Evolutionary conservation across 352 stramenopile species (phyloP), one percentile per base, ranked within the genome.

Genomic region (Lagenidium sp.): DNA sequence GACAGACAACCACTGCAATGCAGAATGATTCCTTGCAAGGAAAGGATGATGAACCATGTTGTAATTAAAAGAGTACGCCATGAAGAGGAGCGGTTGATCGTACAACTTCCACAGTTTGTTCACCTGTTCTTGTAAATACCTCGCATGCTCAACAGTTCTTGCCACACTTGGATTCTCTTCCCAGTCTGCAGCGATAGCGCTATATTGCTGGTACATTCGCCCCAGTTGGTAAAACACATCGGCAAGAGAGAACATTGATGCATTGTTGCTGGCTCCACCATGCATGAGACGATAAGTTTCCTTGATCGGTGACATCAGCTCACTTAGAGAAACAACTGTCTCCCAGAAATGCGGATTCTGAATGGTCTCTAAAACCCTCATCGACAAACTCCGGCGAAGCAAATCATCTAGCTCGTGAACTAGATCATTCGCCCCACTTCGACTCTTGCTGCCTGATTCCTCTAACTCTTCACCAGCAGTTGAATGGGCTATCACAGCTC

Each of bases 141-240:
- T 63, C 2, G 77, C 70, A 52, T 82, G 76, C 18, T 79, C 64
- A 3, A 78, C 57, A 19, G 57, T 71, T 34, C 67, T 51, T 0
- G 65, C 60, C 6, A 52, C 68, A 28, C 60, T 67, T 15, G 57
- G 53, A 23, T 68, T 81, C 23, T 85, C 71, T 30, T 85, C 73
- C 66, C 73, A 83, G 30, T 89, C 76, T 24, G 70, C 65, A 16
- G 85, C 53, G 31, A 89, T 89, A 31, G 44, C 47, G 10, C 53
- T 62, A 50, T 85, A 89, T 24, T 85, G 76, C 49, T 89, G 76
- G 21, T 84, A 63, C 70, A 89, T 86, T 44, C 76, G 63, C 1
- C 76, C 76, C n/a, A 86, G 68, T 38, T 86, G 76, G 36, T 89
- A 89, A 29, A 86, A 74, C 18, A 84, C 65, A 23, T 86, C 66